Base-by-base conservation (phyloP, 2,329 filamentous ascomycete species). In the Bretziella fagacearum region DNA sequence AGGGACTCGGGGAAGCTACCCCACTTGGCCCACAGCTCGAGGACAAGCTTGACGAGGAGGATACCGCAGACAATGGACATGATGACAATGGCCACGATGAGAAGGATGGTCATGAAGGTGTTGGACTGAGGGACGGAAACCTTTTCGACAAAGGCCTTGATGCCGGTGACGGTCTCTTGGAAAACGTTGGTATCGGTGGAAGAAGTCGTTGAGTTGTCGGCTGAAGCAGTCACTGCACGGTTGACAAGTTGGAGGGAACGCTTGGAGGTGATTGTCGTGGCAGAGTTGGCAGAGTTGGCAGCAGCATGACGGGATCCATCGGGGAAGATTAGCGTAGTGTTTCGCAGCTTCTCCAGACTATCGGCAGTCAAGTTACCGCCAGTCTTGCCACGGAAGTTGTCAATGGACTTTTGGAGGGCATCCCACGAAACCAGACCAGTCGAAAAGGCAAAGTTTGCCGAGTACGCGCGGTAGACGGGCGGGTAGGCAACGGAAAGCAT, bases 401-500 rank as follows among this genome's bases (percentile, higher is more conserved):
- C 91, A 58, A 98, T 96, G 4, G 77, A 71, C 6, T 62, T 65
- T 63, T 95, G 84, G 68, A 96, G 75, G 39, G 68, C 65, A n/a
- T 70, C 73, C 85, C 85, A 95, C 5, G 82, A 75, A 48, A 96
- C 70, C 49, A 96, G 65, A 44, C 86, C 86, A 23, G 80, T 81
- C 53, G 84, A 89, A 68, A 95, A 96, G 40, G 71, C 87, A 61
- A 98, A 96, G 65, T 96, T 96, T 65, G 84, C 84, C 52, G 81
- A 68, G 63, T 94, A 98, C 60, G 79, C 89, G 55, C 79, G 77
- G 65, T 96, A 96, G 30, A 96, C 77, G 29, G 76, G 69, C 3
- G 91, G 91, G 55, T 94, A 86, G 56, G 79, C 75, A 56, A 93
- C 87, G 51, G 84, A 93, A 60, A 94, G 71, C 91, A 96, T 96